These are phyloP conservation scores for Ophiocordyceps unilateralis DNA, from an alignment of 2,329 filamentous ascomycete species.

Conservation along the genomic window DNA sequence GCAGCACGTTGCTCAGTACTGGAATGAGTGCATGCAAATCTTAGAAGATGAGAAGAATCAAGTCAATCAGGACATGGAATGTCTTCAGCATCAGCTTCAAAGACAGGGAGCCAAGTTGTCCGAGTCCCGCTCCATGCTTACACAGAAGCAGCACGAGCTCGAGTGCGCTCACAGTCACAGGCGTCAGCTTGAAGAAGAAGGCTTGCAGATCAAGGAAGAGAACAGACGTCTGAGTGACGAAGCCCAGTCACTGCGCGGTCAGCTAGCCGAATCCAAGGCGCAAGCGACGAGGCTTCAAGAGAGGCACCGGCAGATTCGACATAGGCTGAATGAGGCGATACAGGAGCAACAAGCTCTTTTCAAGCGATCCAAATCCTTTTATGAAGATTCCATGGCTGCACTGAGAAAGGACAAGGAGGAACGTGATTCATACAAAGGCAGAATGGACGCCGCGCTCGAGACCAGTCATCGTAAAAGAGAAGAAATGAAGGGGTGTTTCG, in stretches of 20 bases:
- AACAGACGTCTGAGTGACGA: constrained; percentile 11
- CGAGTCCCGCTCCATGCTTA: constrained; percentile 2
- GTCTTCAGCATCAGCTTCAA: constrained; percentile 9
- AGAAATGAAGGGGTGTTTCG: constrained; percentile 13
- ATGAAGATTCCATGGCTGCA: constrained; percentile 15
- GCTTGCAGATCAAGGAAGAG: constrained; percentile 7
- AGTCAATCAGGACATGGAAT: constrained; percentile 10
- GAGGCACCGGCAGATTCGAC: constrained; percentile 17
- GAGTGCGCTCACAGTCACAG: constrained; percentile 8
- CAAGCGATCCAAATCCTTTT: constrained; percentile 13
- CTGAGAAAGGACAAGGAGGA: constrained; percentile 14
- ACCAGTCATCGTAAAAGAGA: constrained; percentile 14
- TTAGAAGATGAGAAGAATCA: constrained; percentile 12
- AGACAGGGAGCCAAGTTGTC: constrained; percentile 6
- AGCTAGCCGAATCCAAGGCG: constrained; percentile 9
- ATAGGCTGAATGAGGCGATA: constrained; percentile 26
- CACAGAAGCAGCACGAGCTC: constrained; percentile 10
- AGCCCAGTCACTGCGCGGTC: constrained; percentile 10
- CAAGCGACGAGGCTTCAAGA: constrained; percentile 9
- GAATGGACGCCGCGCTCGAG: constrained; percentile 11
- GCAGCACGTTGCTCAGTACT: constrained; percentile 13
- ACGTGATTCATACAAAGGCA: constrained; percentile 7
- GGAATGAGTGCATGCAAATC: constrained; percentile 17
- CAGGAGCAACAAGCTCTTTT: constrained; percentile 28
- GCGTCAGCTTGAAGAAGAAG: constrained; percentile 9